Evolutionary conservation across 345 rosid species (phyloP).

Genomic region (Mallotus nudiflorus): DNA sequence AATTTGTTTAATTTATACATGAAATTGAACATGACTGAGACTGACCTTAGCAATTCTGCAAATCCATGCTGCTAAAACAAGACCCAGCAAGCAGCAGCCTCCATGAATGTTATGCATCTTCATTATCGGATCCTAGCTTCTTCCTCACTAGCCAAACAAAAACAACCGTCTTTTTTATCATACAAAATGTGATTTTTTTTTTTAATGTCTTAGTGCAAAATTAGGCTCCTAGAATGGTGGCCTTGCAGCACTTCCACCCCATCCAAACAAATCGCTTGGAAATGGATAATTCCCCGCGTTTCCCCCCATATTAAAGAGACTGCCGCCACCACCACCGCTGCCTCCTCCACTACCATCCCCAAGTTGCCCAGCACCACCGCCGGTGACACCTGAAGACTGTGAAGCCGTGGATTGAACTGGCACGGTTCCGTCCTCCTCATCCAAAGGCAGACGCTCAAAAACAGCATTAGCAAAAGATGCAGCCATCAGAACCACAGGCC

Average conservation of each 20-base stretch:
- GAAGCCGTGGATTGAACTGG: conserved; percentile 60
- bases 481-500: conserved; percentile 71
- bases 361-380: conserved; percentile 32
- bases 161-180: background rate
- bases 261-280: conserved; percentile 59
- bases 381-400: conserved; percentile 62
- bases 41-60: conserved; percentile 12
- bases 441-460: conserved; percentile 67
- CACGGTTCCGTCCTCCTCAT: conserved; percentile 41
- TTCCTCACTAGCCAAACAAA: too few species aligned
- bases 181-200: background rate
- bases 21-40: conserved; percentile 7
- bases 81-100: background rate
- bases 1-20: background rate
- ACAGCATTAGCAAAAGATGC: conserved; percentile 78
- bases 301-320: conserved; percentile 40
- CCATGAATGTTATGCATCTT: too few species aligned
- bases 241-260: conserved; percentile 45
- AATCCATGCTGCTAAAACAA: background rate
- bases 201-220: background rate
- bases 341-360: conserved; percentile 36
- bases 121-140: too few species aligned
- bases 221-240: conserved; percentile 43
- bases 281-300: conserved; percentile 51
- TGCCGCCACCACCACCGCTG: conserved; percentile 18